Base-by-base conservation (phyloP, 495 filamentous ascomycete species). In the Neurospora sp. region DNA sequence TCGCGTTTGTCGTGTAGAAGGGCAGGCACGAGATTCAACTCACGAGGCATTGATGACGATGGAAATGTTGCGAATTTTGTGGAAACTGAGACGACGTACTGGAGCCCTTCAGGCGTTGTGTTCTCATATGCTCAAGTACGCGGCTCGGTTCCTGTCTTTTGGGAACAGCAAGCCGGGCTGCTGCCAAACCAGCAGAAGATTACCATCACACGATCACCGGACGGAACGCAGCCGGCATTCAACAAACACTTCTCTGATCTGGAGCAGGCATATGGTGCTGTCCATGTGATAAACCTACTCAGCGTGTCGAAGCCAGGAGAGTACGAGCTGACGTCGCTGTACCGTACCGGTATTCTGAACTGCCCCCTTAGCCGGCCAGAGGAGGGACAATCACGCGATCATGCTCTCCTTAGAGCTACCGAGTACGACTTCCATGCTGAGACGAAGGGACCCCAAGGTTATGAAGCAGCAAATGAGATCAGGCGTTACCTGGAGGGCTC, bases 371-470 rank as follows among this genome's bases (percentile, higher is more conserved):
- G 88, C 74, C 82, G 86, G 69, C 76, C 79, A 34, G 85, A 74
- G 10, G 83, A 82, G 34, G 77, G 81, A 76, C 73, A 78, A 39
- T 83, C 84, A n/a, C 80, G 84, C n/a, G 91, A 90, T 40, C 89
- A 90, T 77, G 87, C 91, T 70, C 84, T 98, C 39, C 81, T 97
- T 37, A 87, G 88, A 73, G 85, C 90, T 69, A 97, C 95, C 11
- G 91, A 95, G 76, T 98, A 93, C 77, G 95, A 99, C 82, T 98
- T 98, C 73, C 93, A 97, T 78, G 94, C 94, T 4, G 94, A 98
- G 81, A 96, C 96, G 1, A 92, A 92, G 77, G 93, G 93, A 9
- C 91, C 93, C 0, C 85, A 88, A 66, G 94, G 96, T 4, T 99
- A 97, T 78, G 95, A 94, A 75, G 92, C 93, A 71, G 95, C 94